phyloP scores from a whole-genome alignment of 129 eudicot species.

The Rutidosis leptorrhynchoides region DNA sequence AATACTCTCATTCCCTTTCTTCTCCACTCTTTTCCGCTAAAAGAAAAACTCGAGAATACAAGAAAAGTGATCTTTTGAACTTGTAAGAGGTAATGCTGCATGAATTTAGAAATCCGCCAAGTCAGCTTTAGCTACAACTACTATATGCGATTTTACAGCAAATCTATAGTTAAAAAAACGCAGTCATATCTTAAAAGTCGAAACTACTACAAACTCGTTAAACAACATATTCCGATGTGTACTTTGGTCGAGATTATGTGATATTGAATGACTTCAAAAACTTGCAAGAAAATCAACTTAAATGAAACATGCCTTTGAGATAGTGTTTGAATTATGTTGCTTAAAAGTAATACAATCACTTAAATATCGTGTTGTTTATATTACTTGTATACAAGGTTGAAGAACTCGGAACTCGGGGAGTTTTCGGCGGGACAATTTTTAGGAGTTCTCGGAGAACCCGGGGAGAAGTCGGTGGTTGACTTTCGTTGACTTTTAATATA shows the following conservation, averaged over 20 bases:
- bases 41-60: too few species aligned
- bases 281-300: background rate
- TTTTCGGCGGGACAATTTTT: too few species aligned
- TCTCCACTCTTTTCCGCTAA: too few species aligned
- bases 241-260: background rate
- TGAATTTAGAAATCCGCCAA: background rate
- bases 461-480: too few species aligned
- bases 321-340: background rate
- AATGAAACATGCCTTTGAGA: background rate
- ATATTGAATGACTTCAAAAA: background rate
- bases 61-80: constrained; percentile 83
- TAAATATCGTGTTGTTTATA: too few species aligned
- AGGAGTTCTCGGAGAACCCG: too few species aligned
- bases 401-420: too few species aligned
- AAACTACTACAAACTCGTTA: background rate
- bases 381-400: too few species aligned
- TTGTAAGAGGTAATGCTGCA: constrained; percentile 81
- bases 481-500: too few species aligned
- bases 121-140: constrained; percentile 4
- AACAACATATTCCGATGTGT: background rate
- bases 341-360: too few species aligned
- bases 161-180: background rate
- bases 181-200: background rate
- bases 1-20: too few species aligned
- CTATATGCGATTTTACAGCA: background rate